phyloP scores from a whole-genome alignment of 495 filamentous ascomycete genomes.

The Daldinia decipiens region DNA sequence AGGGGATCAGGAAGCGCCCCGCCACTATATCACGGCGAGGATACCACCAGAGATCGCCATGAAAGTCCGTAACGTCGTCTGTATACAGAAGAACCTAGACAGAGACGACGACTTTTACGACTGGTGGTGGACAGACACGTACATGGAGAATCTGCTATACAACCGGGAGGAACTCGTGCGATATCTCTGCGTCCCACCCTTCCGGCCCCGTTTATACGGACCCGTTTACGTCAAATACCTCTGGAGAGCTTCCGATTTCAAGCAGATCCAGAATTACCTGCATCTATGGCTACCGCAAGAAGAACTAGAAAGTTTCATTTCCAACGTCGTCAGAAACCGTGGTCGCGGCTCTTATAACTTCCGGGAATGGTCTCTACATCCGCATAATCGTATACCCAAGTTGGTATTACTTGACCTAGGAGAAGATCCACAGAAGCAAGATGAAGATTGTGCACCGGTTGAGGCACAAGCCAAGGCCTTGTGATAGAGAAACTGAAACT shows the following conservation, averaged over 20 bases:
- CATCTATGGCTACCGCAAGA: not conserved
- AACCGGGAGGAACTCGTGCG: constrained; percentile 1
- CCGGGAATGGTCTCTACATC: not conserved
- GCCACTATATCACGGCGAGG: not conserved
- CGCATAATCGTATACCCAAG: not conserved
- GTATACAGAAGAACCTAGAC: not conserved
- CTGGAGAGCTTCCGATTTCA: not conserved
- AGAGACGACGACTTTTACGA: constrained; percentile 2
- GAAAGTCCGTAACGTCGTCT: constrained; percentile 6
- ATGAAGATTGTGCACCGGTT: not conserved
- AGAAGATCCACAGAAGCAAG: not conserved
- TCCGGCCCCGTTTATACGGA: not conserved
- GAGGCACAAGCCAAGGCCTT: not conserved
- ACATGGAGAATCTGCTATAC: not conserved
- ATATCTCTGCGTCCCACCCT: not conserved
- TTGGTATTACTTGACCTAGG: not conserved
- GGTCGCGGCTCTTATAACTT: constrained; percentile 11
- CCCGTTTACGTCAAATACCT: not conserved
- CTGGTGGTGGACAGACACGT: constrained; percentile 3
- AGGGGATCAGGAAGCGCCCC: not conserved
- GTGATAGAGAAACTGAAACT: not conserved
- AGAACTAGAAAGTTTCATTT: not conserved
- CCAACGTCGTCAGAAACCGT: not conserved
- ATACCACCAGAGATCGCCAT: not conserved
- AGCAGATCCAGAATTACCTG: constrained; percentile 1